These are phyloP conservation scores for Arabidopsis suecica DNA, from an alignment of 345 rosid genomes.

Conservation along the genomic window DNA sequence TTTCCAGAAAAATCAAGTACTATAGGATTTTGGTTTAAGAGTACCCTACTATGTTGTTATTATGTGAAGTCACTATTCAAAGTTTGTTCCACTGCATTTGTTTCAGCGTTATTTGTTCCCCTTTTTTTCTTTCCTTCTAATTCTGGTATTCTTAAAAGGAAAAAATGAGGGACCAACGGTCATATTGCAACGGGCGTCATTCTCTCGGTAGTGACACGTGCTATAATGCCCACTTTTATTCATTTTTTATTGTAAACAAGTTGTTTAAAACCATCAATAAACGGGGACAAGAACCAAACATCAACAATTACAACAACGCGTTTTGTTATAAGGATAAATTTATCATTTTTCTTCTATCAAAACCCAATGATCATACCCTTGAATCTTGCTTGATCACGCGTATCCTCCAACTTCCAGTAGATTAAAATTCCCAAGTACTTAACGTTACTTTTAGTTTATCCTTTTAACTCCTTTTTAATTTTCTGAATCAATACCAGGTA, in stretches of 20 bases:
- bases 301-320: slow-evolving; percentile 53
- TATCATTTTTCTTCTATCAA: not conserved
- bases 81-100: not conserved
- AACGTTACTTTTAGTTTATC: slow-evolving; percentile 5
- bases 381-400: slow-evolving; percentile 22
- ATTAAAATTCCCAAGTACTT: slow-evolving; percentile 20
- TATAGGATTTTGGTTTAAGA: not conserved
- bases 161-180: not conserved
- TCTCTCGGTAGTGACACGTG: slow-evolving; percentile 25
- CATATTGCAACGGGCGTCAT: slow-evolving; percentile 8
- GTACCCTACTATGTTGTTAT: not conserved
- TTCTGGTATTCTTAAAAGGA: not conserved
- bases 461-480: not conserved
- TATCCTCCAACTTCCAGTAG: slow-evolving; percentile 19
- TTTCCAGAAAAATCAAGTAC: not conserved
- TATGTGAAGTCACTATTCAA: not conserved
- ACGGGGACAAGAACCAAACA: slow-evolving; percentile 42
- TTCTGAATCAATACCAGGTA: too few species aligned
- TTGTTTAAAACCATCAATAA: not conserved
- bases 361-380: not conserved
- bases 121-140: not conserved
- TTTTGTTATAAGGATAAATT: slow-evolving; percentile 6
- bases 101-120: not conserved
- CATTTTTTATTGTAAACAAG: slow-evolving; percentile 20
- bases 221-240: slow-evolving; percentile 21